Conservation (phyloP, 352 stramenopile genomes). For the Globisporangium lucens region DNA sequence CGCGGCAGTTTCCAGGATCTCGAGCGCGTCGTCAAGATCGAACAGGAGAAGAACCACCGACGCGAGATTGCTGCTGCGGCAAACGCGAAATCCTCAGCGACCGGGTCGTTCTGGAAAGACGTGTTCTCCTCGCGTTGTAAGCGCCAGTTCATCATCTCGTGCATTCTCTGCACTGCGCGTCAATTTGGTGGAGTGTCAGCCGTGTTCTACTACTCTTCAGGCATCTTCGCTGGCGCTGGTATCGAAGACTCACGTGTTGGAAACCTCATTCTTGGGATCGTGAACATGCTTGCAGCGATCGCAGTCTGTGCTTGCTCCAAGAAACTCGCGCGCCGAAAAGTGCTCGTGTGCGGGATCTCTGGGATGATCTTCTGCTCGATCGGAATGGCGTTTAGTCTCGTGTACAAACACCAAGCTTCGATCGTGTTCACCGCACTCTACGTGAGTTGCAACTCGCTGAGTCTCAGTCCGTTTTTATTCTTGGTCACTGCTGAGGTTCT, state of each 20-base stretch:
- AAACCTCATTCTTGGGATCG: slow-evolving; percentile 27
- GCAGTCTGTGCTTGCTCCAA: slow-evolving; percentile 28
- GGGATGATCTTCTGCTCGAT: slow-evolving; percentile 35
- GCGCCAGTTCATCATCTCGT: slow-evolving; percentile 34
- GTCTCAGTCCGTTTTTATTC: slow-evolving; percentile 34
- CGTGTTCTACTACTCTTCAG: slow-evolving; percentile 45
- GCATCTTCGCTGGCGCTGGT: slow-evolving; percentile 33
- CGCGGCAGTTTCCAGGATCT: slow-evolving; percentile 30
- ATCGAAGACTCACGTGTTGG: slow-evolving; percentile 36
- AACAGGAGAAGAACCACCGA: slow-evolving; percentile 24
- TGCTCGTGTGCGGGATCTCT: slow-evolving; percentile 28
- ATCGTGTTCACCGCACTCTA: slow-evolving; percentile 32
- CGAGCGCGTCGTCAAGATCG: slow-evolving; percentile 25
- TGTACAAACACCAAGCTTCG: slow-evolving; percentile 21
- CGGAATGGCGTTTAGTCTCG: slow-evolving; percentile 31
- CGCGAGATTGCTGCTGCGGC: slow-evolving; percentile 20
- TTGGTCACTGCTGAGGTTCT: slow-evolving; percentile 38
- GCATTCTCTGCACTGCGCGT: slow-evolving; percentile 30
- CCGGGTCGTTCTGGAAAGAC: slow-evolving; percentile 23
- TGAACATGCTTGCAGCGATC: slow-evolving; percentile 29
- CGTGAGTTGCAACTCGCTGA: slow-evolving; percentile 38
- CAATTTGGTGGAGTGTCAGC: slow-evolving; percentile 37
- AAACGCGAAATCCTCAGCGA: slow-evolving; percentile 1
- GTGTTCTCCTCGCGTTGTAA: slow-evolving; percentile 28
- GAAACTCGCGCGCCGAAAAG: slow-evolving; percentile 25